These are phyloP conservation scores for Candida taoyuanica DNA, from an alignment of 805 yeast genomes.

Conservation along the genomic window DNA sequence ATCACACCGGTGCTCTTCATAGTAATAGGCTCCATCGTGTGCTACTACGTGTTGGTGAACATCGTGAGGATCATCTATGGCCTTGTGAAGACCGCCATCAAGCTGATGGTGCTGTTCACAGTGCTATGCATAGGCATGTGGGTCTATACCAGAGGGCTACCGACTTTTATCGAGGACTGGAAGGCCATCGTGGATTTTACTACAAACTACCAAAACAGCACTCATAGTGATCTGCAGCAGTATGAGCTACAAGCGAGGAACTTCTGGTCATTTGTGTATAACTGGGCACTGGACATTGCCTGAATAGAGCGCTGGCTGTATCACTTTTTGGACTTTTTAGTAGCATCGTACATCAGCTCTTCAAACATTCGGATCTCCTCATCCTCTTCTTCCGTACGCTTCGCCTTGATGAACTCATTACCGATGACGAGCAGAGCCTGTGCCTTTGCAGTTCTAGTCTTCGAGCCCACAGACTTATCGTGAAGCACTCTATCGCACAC, in stretches of 20 bases:
- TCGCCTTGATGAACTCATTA: slow-evolving; percentile 55
- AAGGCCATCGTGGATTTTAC: slow-evolving; percentile 1
- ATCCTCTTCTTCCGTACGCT: slow-evolving; percentile 81
- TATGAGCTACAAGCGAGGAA: slow-evolving; percentile 1
- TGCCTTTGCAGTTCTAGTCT: slow-evolving; percentile 70
- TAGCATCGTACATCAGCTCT: slow-evolving; percentile 85
- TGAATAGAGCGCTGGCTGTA: not conserved
- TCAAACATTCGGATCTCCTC: slow-evolving; percentile 91
- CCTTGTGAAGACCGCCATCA: slow-evolving; percentile 24
- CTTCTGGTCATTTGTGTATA: not conserved
- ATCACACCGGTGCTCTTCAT: slow-evolving; percentile 23
- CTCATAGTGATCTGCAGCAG: not conserved
- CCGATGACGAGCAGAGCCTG: slow-evolving; percentile 75
- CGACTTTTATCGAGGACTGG: slow-evolving; percentile 1
- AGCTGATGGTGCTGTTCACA: slow-evolving; percentile 22
- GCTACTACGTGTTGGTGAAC: slow-evolving; percentile 29
- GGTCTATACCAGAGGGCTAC: slow-evolving; percentile 31
- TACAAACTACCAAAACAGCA: not conserved
- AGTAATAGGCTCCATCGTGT: slow-evolving; percentile 20
- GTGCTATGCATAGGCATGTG: slow-evolving; percentile 21
- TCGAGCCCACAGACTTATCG: slow-evolving; percentile 58
- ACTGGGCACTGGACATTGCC: slow-evolving; percentile 2
- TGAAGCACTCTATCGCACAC: slow-evolving; percentile 74
- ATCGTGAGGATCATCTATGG: slow-evolving; percentile 20
- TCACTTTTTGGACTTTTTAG: slow-evolving; percentile 15